Conservation (phyloP, 1,139 yeast genomes). For the Debaryomyces nepalensis region DNA sequence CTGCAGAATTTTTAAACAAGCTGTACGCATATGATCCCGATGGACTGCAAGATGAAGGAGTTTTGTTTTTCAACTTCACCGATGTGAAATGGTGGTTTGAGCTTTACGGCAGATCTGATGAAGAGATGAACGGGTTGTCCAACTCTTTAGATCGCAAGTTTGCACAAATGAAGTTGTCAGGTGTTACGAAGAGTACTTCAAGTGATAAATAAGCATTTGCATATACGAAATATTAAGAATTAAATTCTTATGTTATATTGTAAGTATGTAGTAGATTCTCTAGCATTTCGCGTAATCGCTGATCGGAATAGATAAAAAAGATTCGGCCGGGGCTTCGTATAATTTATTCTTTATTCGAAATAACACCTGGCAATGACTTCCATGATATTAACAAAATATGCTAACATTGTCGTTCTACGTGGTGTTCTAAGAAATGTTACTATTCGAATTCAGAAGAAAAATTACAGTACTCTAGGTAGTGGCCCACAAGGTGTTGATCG, state of each 20-base stretch:
- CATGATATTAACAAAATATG: too few species aligned
- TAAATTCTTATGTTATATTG: background rate
- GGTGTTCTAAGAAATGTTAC: background rate
- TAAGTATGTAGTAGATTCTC: background rate
- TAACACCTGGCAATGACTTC: too few species aligned
- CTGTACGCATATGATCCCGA: constrained; percentile 35
- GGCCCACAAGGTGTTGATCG: constrained; percentile 50
- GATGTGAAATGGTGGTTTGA: constrained; percentile 89
- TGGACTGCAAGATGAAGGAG: constrained; percentile 42
- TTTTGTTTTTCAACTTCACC: constrained; percentile 68
- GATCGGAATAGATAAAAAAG: constrained; percentile 9
- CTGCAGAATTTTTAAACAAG: constrained; percentile 67
- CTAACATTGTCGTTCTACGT: background rate
- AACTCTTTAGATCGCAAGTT: constrained; percentile 49
- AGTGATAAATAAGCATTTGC: constrained; percentile 8
- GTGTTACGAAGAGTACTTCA: background rate
- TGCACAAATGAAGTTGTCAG: constrained; percentile 38
- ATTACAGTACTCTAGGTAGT: constrained; percentile 17
- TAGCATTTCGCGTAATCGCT: background rate
- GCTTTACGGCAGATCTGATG: constrained; percentile 73
- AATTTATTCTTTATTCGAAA: too few species aligned
- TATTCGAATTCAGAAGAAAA: too few species aligned
- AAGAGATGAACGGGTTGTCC: constrained; percentile 74
- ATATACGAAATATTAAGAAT: constrained; percentile 6
- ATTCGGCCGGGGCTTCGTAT: too few species aligned